Evolutionary conservation across 2,329 filamentous ascomycete species (phyloP), one percentile per base, ranked within the genome.

Genomic region (Zopfia rhizophila): DNA sequence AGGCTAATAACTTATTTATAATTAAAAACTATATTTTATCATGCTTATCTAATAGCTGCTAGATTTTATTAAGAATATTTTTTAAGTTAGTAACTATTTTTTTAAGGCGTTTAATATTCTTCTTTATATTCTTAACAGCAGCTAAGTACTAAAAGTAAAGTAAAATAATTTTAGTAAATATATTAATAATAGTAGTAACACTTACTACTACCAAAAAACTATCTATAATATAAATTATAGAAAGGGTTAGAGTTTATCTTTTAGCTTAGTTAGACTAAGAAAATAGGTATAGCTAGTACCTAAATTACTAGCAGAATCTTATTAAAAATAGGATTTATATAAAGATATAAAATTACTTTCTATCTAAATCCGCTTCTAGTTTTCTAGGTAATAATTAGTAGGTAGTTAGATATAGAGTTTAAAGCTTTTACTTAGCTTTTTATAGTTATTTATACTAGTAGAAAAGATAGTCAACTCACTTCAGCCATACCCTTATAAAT

Each of bases 161-260:
- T 25, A 48, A 51, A 13, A 45, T 36, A 25, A 73, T 47, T 31
- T 71, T 71, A 11, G 48, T 56, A 7, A 68, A 65, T 23, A 72
- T 23, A 22, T 73, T 60, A 17, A 69, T 31, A 19, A 72, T 63
- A 28, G 69, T 63, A 38, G 67, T 56, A 38, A 70, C 53, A 48
- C 58, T 72, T 33, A 65, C 58, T 6, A 58, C 61, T 7, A 57
- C 38, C 18, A 59, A 58, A 19, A 73, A 50, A 18, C 24, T 58
- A 42, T 70, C 65, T 51, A 61, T 61, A 27, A 13, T 24, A 12
- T 14, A 33, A 31, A 6, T n/a, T 14, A 7, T 24, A 24, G 33
- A 8, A 19, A 37, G 22, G 17, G 33, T 37, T 37, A 7, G 6
- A 12, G 33, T 37, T 17, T 18, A 37, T 19, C 33, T n/a, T 31